These are phyloP conservation scores for Mortierella sp. DNA, from an alignment of 371 early-diverging fungal genomes.

Conservation along the genomic window DNA sequence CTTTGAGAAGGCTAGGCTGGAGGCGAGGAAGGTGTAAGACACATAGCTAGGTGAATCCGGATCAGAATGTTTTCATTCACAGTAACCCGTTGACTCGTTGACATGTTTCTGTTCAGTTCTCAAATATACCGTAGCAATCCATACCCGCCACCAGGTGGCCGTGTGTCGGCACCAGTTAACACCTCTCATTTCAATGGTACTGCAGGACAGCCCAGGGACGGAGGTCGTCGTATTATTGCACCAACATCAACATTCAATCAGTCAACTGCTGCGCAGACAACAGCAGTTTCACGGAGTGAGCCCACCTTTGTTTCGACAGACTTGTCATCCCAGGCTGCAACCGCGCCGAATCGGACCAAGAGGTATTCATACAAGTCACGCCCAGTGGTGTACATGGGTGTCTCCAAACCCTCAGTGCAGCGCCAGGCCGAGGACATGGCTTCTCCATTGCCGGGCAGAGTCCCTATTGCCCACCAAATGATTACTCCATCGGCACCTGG, in stretches of 20 bases:
- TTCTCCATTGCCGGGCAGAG: slow-evolving; percentile 1
- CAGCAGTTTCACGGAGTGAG: slow-evolving; percentile 9
- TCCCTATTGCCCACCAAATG: slow-evolving; percentile 2
- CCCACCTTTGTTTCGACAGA: neutral
- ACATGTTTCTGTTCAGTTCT: slow-evolving; percentile 11
- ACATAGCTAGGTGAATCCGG: neutral
- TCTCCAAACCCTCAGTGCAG: neutral
- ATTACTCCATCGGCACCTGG: slow-evolving; percentile 22
- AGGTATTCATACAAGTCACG: slow-evolving; percentile 43
- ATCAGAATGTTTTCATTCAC: neutral
- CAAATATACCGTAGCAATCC: slow-evolving; percentile 46
- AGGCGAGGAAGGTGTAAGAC: slow-evolving; percentile 45
- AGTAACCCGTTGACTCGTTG: slow-evolving; percentile 1
- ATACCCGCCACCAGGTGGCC: slow-evolving; percentile 25
- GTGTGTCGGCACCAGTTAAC: neutral
- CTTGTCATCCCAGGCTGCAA: neutral
- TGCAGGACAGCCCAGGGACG: neutral
- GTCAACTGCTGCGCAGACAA: neutral
- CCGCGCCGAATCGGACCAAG: slow-evolving; percentile 9
- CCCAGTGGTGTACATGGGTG: slow-evolving; percentile 39
- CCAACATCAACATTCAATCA: slow-evolving; percentile 19
- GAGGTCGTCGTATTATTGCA: slow-evolving; percentile 16
- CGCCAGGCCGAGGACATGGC: neutral
- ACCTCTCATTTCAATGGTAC: slow-evolving; percentile 2
- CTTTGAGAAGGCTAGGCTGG: slow-evolving; percentile 47